phyloP scores from a whole-genome alignment of 345 rosid genomes.

The Citrus hindsii region DNA sequence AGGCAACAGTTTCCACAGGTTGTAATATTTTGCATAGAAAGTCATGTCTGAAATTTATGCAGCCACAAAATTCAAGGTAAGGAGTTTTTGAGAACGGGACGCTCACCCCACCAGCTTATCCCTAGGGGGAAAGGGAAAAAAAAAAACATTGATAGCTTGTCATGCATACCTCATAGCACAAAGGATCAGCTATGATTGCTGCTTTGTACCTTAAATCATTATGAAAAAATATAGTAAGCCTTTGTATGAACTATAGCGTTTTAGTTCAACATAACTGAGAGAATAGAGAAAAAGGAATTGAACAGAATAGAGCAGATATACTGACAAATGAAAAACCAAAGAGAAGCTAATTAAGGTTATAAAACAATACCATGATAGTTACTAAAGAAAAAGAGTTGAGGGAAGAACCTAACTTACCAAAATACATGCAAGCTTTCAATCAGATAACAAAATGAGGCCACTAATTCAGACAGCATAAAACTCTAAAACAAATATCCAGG shows the following conservation, averaged over 20 bases:
- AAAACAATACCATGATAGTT: neutral
- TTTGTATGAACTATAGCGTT: neutral
- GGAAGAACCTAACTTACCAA: neutral
- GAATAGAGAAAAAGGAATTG: neutral
- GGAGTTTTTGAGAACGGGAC: neutral
- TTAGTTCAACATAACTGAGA: neutral
- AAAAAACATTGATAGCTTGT: neutral
- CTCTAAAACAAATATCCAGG: neutral
- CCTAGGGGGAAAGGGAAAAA: neutral
- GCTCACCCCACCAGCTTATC: too few species aligned
- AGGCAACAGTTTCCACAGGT: neutral
- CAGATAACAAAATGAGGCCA: neutral
- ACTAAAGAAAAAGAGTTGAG: neutral
- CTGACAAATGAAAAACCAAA: neutral
- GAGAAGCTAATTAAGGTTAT: slow-evolving; percentile 4
- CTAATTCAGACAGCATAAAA: neutral
- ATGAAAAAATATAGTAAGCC: slow-evolving; percentile 15
- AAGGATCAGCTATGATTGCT: slow-evolving; percentile 94
- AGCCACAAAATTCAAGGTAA: neutral
- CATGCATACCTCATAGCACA: slow-evolving; percentile 84
- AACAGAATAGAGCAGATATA: neutral
- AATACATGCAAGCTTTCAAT: neutral
- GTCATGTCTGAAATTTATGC: neutral
- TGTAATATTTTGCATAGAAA: neutral
- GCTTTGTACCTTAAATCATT: slow-evolving; percentile 78